phyloP scores from a whole-genome alignment of 2,329 filamentous ascomycete species.

The Esteya vermicola region DNA sequence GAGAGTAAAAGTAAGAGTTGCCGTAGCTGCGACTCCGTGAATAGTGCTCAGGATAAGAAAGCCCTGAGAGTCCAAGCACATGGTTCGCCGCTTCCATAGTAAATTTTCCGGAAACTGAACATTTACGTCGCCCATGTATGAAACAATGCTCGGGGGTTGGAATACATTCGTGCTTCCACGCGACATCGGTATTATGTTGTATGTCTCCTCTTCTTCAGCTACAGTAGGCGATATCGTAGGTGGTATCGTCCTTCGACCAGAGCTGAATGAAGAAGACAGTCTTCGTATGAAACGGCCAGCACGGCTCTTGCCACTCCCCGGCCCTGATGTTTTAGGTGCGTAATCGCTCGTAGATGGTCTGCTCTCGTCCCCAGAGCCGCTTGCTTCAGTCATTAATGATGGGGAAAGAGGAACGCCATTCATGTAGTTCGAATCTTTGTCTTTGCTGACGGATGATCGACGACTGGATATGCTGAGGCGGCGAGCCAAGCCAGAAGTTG shows the following conservation, averaged over 20 bases:
- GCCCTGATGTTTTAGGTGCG: slow-evolving; percentile 17
- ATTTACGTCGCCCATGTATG: slow-evolving; percentile 79
- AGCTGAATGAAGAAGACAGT: slow-evolving; percentile 37
- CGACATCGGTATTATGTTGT: slow-evolving; percentile 7
- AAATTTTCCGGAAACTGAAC: slow-evolving; percentile 94
- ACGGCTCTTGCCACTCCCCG: slow-evolving; percentile 24
- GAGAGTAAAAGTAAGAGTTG: slow-evolving; percentile 19
- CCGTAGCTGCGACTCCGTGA: slow-evolving; percentile 31
- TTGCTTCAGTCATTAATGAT: slow-evolving; percentile 26
- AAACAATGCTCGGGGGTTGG: slow-evolving; percentile 30
- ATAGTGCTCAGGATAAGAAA: slow-evolving; percentile 67
- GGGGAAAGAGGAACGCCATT: slow-evolving; percentile 22
- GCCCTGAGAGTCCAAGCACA: slow-evolving; percentile 72
- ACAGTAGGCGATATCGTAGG: slow-evolving; percentile 36
- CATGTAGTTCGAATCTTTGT: slow-evolving; percentile 15
- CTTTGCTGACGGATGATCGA: slow-evolving; percentile 36
- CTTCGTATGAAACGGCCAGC: slow-evolving; percentile 44
- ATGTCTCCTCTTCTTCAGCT: slow-evolving; percentile 29
- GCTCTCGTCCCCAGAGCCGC: slow-evolving; percentile 31
- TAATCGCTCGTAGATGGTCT: slow-evolving; percentile 23
- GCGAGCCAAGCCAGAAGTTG: slow-evolving; percentile 36
- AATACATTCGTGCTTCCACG: slow-evolving; percentile 9
- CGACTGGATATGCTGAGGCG: slow-evolving; percentile 53
- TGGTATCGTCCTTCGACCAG: slow-evolving; percentile 28
- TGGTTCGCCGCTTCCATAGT: slow-evolving; percentile 86